phyloP scores from a whole-genome alignment of 164 flowering plant genomes.

The Amborella trichopoda region DNA sequence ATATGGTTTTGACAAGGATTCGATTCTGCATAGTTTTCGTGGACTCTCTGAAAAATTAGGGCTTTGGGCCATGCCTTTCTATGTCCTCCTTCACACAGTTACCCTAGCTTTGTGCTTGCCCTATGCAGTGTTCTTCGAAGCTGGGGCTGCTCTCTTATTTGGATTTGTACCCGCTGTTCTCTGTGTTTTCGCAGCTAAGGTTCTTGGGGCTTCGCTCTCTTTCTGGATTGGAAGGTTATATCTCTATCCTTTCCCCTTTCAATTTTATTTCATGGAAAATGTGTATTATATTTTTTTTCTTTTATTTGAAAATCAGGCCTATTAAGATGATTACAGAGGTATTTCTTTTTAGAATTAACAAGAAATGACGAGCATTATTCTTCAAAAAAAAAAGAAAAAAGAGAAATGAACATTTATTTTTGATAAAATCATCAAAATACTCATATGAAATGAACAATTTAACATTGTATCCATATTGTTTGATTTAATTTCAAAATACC shows the following conservation, averaged over 20 bases:
- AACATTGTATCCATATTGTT: too few relatives aligned
- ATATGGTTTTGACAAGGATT: conserved; percentile 40
- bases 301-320: too few relatives aligned
- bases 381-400: too few relatives aligned
- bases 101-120: conserved; percentile 79
- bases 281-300: too few relatives aligned
- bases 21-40: conserved; percentile 17
- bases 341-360: too few relatives aligned
- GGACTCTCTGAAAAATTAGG: conserved; percentile 52
- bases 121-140: conserved; percentile 84
- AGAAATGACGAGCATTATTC: too few relatives aligned
- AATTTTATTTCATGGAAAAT: too few relatives aligned
- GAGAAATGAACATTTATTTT: too few relatives aligned
- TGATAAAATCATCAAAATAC: too few relatives aligned
- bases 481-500: too few relatives aligned
- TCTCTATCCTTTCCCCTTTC: background rate
- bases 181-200: conserved; percentile 85
- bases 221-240: conserved; percentile 75
- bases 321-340: too few relatives aligned
- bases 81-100: conserved; percentile 59
- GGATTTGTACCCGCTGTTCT: conserved; percentile 75
- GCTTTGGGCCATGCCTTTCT: conserved; percentile 79
- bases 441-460: too few relatives aligned
- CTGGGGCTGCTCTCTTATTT: conserved; percentile 77
- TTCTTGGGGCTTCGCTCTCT: conserved; percentile 81